These are phyloP conservation scores for Circinella umbellata DNA, from an alignment of 371 early-diverging fungal genomes.

Conservation along the genomic window DNA sequence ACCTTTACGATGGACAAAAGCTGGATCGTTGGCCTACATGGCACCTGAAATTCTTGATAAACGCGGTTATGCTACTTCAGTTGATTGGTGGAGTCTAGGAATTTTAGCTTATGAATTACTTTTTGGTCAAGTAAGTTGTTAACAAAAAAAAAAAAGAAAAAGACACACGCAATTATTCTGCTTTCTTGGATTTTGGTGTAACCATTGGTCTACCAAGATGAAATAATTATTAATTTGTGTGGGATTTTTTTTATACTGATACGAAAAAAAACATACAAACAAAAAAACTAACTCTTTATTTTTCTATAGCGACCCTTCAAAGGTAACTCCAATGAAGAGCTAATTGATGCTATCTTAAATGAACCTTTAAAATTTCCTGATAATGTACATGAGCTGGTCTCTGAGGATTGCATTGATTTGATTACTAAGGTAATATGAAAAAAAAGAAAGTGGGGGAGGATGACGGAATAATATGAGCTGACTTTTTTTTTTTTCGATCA, in stretches of 20 bases:
- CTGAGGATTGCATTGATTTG: conserved; percentile 59
- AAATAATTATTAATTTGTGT: too few relatives aligned
- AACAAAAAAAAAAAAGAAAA: too few relatives aligned
- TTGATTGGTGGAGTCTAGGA: conserved; percentile 93
- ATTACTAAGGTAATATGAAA: conserved; percentile 44
- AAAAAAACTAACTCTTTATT: not conserved
- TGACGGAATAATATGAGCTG: not conserved
- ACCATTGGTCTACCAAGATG: too few relatives aligned
- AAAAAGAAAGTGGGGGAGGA: too few relatives aligned
- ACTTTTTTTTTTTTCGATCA: conserved; percentile 1
- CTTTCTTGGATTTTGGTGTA: not conserved
- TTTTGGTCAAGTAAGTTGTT: conserved; percentile 69
- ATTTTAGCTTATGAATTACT: conserved; percentile 81
- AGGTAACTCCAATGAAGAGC: conserved; percentile 35
- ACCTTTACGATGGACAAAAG: conserved; percentile 60
- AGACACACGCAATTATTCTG: not conserved
- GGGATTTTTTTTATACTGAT: too few relatives aligned
- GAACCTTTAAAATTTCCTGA: conserved; percentile 63
- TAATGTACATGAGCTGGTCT: conserved; percentile 46
- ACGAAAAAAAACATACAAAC: too few relatives aligned
- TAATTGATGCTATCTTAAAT: conserved; percentile 63
- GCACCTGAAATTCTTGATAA: conserved; percentile 76
- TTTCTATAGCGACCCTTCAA: conserved; percentile 75
- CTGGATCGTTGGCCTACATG: conserved; percentile 76
- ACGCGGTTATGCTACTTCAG: conserved; percentile 68